Base-by-base conservation (phyloP, 441 rosid genomes). In the Mallotus japonicus region DNA sequence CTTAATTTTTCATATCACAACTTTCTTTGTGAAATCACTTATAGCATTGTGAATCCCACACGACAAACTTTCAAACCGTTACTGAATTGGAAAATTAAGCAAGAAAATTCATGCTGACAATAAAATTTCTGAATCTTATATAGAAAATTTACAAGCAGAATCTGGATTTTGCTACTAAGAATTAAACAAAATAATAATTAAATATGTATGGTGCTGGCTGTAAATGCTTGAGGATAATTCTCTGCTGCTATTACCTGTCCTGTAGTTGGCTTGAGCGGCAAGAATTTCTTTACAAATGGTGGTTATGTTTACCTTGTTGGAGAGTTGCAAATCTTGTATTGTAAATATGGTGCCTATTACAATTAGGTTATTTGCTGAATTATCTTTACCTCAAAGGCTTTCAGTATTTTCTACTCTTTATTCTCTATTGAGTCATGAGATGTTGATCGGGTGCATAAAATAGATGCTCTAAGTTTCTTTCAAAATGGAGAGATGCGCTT, bases 401-500 rank as follows among this genome's bases (percentile, higher is more conserved):
- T 54, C 8, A 37, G 19, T 37, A 4, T 69, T 69, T 5, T 1
- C 55, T 2, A 14, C 2, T 15, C 15, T 67, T 67, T 49, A 34
- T 32, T 24, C 9, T 44, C 54, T 2, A 37, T 14, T 22, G 58
- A 61, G 28, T 55, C 15, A 22, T 6, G 11, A 19, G 53, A 58
- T 59, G 70, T 10, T 40, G 51, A 42, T 50, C 34, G 54, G 56
- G 70, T 55, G 54, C 19, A 32, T 63, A 51, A 49, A 51, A 13
- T 20, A 4, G 63, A n/a, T 49, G 55, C 44, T 68, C 15, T 22
- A 40, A 70, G 28, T 50, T 76, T 37, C 54, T 59, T 74, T 49
- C 47, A 69, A 20, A 37, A 40, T 13, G 20, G 66, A 62, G 34
- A 60, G 42, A 59, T 2, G 15, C 65, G 2, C 58, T 53, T n/a